Conservation (phyloP, 148 eudicot species). For the Rhododendron kiyosumense region DNA sequence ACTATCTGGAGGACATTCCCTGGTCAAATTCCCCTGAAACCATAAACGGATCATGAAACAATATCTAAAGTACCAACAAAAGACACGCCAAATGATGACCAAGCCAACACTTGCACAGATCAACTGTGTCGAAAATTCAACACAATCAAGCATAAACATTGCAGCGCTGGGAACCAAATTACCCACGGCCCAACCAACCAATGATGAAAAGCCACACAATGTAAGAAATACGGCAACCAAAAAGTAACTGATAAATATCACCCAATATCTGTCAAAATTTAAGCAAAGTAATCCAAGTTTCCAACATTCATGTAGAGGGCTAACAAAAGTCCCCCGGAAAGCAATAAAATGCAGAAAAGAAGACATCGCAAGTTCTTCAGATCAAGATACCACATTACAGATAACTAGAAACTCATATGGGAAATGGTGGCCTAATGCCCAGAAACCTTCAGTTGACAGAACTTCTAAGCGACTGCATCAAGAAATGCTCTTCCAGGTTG, state of each 20-base stretch:
- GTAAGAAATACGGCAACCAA: neutral
- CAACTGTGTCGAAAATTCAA: neutral
- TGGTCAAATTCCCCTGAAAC: neutral
- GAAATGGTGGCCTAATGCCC: neutral
- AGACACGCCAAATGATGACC: neutral
- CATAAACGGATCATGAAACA: neutral
- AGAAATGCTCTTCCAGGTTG: slow-evolving; percentile 48
- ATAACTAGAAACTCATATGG: neutral
- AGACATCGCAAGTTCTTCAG: neutral
- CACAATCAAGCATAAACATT: neutral
- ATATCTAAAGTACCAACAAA: neutral
- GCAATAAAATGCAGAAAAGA: neutral
- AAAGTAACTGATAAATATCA: neutral
- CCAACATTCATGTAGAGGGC: neutral
- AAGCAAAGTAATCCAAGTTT: neutral
- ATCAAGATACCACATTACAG: neutral
- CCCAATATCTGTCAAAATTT: neutral
- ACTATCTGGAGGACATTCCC: neutral
- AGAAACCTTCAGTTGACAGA: neutral
- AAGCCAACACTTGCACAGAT: neutral
- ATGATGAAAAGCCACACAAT: neutral
- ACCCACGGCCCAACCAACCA: neutral
- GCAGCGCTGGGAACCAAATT: neutral
- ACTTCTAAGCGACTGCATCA: slow-evolving; percentile 4
- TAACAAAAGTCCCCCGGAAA: neutral